Evolutionary conservation across 768 basidiomycete genomes (phyloP).

Genomic region (Podaxis sp.): DNA sequence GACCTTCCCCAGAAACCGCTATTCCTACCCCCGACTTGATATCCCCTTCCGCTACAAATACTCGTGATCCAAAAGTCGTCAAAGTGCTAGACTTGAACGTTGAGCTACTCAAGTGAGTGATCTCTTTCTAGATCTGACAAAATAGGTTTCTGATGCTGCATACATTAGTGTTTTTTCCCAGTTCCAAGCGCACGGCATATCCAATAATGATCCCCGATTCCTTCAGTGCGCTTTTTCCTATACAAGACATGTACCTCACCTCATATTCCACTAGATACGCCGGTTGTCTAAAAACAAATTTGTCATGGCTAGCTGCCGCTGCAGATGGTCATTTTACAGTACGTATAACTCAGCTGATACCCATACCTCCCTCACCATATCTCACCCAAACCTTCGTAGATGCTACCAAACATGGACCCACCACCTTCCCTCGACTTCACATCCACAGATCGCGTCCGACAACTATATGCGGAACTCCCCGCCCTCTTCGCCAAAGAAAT

Average conservation of each 20-base stretch:
- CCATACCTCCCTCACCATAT: slow-evolving; percentile 10
- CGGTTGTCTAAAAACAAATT: slow-evolving; percentile 64
- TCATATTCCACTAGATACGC: slow-evolving; percentile 47
- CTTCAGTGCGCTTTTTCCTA: slow-evolving; percentile 13
- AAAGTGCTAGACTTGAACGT: slow-evolving; percentile 66
- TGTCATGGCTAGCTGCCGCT: slow-evolving; percentile 69
- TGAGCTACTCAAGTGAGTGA: slow-evolving; percentile 63
- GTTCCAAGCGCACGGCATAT: slow-evolving; percentile 16
- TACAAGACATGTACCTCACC: background rate
- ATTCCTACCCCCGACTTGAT: slow-evolving; percentile 20
- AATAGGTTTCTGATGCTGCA: background rate
- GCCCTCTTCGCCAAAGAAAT: slow-evolving; percentile 63
- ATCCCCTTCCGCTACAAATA: slow-evolving; percentile 26
- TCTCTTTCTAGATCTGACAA: background rate
- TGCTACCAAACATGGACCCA: slow-evolving; percentile 40
- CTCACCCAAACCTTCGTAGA: slow-evolving; percentile 2
- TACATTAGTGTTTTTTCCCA: slow-evolving; percentile 14
- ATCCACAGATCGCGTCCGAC: slow-evolving; percentile 59
- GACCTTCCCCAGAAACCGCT: slow-evolving; percentile 15
- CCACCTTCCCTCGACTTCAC: slow-evolving; percentile 50
- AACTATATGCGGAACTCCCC: slow-evolving; percentile 63
- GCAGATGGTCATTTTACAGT: slow-evolving; percentile 57
- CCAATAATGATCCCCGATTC: slow-evolving; percentile 18
- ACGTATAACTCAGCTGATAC: slow-evolving; percentile 23
- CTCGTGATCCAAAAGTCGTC: slow-evolving; percentile 52